phyloP scores from a whole-genome alignment of 495 filamentous ascomycete species.

The Penicillium argentinense region DNA sequence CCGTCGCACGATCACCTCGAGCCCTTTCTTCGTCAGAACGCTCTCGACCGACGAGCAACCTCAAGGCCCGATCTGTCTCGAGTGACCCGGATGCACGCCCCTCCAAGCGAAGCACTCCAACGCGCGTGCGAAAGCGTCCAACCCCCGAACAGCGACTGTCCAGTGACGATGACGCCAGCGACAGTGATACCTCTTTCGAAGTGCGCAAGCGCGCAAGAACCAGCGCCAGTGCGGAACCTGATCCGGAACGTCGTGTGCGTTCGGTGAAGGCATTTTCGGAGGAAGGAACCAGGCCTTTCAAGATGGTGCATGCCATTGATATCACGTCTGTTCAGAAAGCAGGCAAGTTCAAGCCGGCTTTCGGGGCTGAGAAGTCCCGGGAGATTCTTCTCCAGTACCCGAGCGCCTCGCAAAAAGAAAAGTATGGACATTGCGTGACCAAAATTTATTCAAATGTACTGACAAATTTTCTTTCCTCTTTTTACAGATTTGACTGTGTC shows the following conservation, averaged over 20 bases:
- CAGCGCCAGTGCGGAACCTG: constrained; percentile 47
- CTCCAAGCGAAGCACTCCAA: constrained; percentile 38
- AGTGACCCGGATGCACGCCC: constrained; percentile 30
- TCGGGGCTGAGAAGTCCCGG: constrained; percentile 45
- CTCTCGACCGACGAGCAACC: constrained; percentile 25
- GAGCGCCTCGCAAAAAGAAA: constrained; percentile 64
- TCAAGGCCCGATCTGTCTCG: constrained; percentile 35
- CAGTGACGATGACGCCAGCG: constrained; percentile 51
- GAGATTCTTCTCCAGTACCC: constrained; percentile 71
- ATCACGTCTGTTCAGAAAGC: constrained; percentile 54
- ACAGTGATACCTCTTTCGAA: constrained; percentile 46
- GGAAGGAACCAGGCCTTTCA: constrained; percentile 47
- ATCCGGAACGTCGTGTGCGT: constrained; percentile 58
- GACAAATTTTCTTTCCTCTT: constrained; percentile 5
- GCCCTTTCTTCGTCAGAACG: constrained; percentile 25
- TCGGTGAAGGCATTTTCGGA: constrained; percentile 61
- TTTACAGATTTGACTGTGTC: constrained; percentile 70
- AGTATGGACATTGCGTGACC: constrained; percentile 41
- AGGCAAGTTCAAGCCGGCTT: constrained; percentile 47
- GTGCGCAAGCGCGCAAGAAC: constrained; percentile 47
- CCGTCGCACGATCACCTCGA: constrained; percentile 20
- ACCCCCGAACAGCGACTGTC: constrained; percentile 49
- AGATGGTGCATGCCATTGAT: constrained; percentile 67
- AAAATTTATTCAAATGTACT: background rate
- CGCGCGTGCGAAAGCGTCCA: constrained; percentile 44